A percentile compares a stretch with the other conserved stretches of the same genome.
Conservation (phyloP, 2,329 filamentous ascomycete genomes). For the Elsinoe arachidis region DNA sequence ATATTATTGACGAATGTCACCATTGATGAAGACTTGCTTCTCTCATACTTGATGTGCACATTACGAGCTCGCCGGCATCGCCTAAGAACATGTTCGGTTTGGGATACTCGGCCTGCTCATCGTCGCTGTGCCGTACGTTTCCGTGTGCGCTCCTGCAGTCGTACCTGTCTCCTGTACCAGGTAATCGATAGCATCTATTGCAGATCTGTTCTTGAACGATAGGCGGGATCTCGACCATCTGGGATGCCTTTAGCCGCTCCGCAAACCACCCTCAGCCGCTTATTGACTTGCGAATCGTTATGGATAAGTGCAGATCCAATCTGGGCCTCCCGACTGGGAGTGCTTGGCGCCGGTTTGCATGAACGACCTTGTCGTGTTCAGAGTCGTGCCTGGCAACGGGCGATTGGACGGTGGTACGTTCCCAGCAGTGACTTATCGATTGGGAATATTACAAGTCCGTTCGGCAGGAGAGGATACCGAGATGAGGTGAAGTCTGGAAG, state of each 20-base stretch:
- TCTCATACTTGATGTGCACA: background rate
- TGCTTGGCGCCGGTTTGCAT: background rate
- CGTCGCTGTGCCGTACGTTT: too few relatives aligned
- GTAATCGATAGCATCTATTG: too few relatives aligned
- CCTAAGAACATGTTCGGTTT: background rate
- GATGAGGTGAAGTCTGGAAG: background rate
- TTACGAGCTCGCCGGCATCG: too few relatives aligned
- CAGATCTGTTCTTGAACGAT: too few relatives aligned
- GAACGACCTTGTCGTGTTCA: background rate
- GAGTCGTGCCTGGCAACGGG: constrained; percentile 3
- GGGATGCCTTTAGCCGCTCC: too few relatives aligned
- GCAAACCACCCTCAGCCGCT: too few relatives aligned
- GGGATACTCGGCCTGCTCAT: too few relatives aligned
- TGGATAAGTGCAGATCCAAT: background rate
- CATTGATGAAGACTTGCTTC: background rate
- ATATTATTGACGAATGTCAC: background rate
- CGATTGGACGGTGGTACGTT: background rate
- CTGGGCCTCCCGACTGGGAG: too few relatives aligned
- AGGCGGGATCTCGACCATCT: too few relatives aligned
- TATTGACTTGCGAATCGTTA: too few relatives aligned
- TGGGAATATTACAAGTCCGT: background rate
- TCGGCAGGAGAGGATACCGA: background rate
- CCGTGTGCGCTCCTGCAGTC: background rate
- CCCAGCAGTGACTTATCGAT: background rate
- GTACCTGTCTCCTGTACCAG: background rate